Evolutionary conservation across 768 basidiomycete species (phyloP).

Genomic region (Heimioporus sp.): DNA sequence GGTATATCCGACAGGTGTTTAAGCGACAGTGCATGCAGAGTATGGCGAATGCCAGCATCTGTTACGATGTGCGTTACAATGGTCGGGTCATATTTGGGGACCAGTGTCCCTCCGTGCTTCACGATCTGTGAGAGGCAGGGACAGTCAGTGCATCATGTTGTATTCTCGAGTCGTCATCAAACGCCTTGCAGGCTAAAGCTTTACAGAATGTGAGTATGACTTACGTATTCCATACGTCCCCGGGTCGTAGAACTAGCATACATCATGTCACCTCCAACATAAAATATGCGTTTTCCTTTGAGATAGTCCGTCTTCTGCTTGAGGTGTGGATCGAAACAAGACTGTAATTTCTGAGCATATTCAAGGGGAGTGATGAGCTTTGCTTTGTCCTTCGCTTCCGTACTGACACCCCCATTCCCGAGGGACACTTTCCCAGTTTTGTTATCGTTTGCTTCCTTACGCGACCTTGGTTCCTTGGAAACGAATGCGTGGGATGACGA

Average conservation of each 20-base stretch:
- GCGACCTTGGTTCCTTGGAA: slow-evolving; percentile 7
- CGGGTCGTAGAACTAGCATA: slow-evolving; percentile 51
- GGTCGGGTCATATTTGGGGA: slow-evolving; percentile 54
- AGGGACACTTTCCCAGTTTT: background rate
- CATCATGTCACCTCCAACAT: slow-evolving; percentile 55
- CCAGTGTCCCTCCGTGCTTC: slow-evolving; percentile 58
- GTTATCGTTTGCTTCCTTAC: slow-evolving; percentile 25
- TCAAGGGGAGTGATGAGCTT: slow-evolving; percentile 46
- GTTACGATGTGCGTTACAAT: slow-evolving; percentile 69
- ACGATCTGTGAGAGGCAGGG: slow-evolving; percentile 46
- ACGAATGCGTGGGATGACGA: background rate
- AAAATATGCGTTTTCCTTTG: slow-evolving; percentile 55
- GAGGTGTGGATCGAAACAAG: slow-evolving; percentile 22
- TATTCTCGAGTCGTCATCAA: too few relatives aligned
- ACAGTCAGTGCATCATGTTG: slow-evolving; percentile 1
- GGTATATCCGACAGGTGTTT: slow-evolving; percentile 58
- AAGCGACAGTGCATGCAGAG: slow-evolving; percentile 44
- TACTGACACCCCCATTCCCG: slow-evolving; percentile 7
- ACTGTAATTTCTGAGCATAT: slow-evolving; percentile 50
- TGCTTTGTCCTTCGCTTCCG: slow-evolving; percentile 41
- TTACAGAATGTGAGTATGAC: slow-evolving; percentile 20
- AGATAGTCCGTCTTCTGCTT: slow-evolving; percentile 37
- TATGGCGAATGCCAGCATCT: slow-evolving; percentile 31
- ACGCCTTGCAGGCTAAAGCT: too few relatives aligned
- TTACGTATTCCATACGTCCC: slow-evolving; percentile 59